Evolutionary conservation across 2,329 filamentous ascomycete genomes (phyloP), one percentile per base, ranked within the genome.

Genomic region (Pleurostoma richardsiae): DNA sequence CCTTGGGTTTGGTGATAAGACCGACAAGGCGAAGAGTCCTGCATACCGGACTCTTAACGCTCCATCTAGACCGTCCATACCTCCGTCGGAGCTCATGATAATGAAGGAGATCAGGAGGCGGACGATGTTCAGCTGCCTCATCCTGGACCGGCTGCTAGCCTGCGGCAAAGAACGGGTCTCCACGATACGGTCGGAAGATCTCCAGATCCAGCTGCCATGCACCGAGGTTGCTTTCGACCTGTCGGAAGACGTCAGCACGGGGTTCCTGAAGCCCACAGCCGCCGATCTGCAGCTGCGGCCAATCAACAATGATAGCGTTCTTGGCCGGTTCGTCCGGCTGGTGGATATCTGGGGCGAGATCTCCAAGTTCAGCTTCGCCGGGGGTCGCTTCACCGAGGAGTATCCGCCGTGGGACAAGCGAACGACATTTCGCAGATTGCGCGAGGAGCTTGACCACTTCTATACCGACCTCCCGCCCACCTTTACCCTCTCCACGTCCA

Each of bases 51-150:
- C 19, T 19, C 19, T 19, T 19, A 19, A 2, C 10, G 53, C 56
- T 47, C 54, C 68, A 49, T 51, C 63, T 53, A 41, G 45, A 30
- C 10, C 43, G 4, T 29, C 19, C 6, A n/a, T 31, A 8, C 6
- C 55, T 7, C 46, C 50, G 3, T 61, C 64, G 11, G 64, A 60
- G 31, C 62, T 69, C 11, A 74, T 79, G 41, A 77, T 85, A 27
- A 68, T 77, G 33, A 80, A 79, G 48, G 86, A 90, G 60, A 76
- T 84, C 10, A 72, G 76, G 49, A 73, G 86, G 29, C 77, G 86
- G 5, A 88, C 85, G 1, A 86, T 88, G 70, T 89, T 85, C 70
- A 87, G 85, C 54, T 88, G 85, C 56, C 82, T 86, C 49, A 82
- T 88, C 44, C 71, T 90, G 54, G 86, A 90, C 59, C 78, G 84